Evolutionary conservation across 2,329 filamentous ascomycete species (phyloP).

Genomic region (Alternaria atra): DNA sequence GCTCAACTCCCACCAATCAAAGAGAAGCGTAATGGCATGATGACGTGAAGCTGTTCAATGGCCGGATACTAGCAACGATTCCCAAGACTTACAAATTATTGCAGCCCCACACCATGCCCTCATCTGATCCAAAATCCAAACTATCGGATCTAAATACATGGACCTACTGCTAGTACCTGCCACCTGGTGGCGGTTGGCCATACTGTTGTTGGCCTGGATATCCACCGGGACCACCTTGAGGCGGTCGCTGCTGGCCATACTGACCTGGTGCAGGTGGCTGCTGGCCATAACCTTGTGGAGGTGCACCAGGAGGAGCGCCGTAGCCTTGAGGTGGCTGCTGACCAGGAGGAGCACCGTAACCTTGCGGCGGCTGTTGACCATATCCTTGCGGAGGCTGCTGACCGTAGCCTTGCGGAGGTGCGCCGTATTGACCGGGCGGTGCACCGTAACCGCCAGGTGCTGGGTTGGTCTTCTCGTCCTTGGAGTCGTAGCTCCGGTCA

Average conservation of each 20-base stretch:
- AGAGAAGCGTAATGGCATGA: neutral
- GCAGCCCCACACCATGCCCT: neutral
- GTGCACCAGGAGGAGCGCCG: constrained; percentile 31
- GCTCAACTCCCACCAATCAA: neutral
- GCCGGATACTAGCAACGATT: neutral
- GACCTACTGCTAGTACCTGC: constrained; percentile 22
- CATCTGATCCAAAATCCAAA: neutral
- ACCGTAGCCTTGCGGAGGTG: constrained; percentile 30
- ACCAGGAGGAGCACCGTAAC: constrained; percentile 24
- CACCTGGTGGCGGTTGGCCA: constrained; percentile 29
- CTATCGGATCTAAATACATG: neutral
- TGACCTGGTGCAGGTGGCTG: constrained; percentile 24
- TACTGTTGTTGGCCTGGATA: constrained; percentile 37
- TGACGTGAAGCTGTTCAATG: neutral
- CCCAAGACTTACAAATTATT: neutral
- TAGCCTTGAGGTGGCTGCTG: constrained; percentile 27
- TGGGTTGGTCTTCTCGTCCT: constrained; percentile 66
- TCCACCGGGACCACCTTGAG: constrained; percentile 31
- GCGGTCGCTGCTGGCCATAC: constrained; percentile 32
- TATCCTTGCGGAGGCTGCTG: constrained; percentile 24
- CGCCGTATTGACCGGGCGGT: constrained; percentile 44
- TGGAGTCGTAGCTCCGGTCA: constrained; percentile 70
- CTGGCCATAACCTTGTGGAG: constrained; percentile 25
- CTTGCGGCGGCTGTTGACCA: neutral
- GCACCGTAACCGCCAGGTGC: constrained; percentile 45